Evolutionary conservation across 1,284 basidiomycete species (phyloP).

Genomic region (Xerocomus tenax): DNA sequence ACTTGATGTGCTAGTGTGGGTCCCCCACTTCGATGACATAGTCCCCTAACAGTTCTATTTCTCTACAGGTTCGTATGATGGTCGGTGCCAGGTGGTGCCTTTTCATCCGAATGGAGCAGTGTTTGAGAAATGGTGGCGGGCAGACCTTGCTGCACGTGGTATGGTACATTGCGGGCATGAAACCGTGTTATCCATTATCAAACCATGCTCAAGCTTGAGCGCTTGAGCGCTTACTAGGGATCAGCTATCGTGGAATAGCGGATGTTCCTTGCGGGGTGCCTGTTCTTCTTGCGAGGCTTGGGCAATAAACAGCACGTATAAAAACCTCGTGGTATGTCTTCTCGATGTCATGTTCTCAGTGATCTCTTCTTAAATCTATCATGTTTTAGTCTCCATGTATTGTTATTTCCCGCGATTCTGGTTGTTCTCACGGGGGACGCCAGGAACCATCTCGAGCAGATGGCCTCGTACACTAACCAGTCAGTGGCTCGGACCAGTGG

Average conservation of each 20-base stretch:
- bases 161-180: no score
- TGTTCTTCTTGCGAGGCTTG: no score
- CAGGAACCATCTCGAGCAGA: neutral
- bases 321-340: neutral
- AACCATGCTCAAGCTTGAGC: no score
- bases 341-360: no score
- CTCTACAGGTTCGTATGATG: neutral
- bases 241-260: neutral
- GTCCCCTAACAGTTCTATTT: no score
- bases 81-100: neutral
- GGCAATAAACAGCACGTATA: neutral
- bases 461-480: neutral
- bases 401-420: neutral
- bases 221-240: no score
- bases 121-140: neutral
- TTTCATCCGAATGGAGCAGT: neutral
- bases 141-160: neutral
- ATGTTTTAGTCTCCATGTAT: neutral
- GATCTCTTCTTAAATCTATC: no score
- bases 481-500: no score
- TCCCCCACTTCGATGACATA: neutral
- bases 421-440: neutral
- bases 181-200: no score
- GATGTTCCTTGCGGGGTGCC: no score
- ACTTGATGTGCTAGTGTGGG: neutral